These are phyloP conservation scores for Cryptococcus sp. DNA, from an alignment of 1,284 basidiomycete genomes.

Conservation along the genomic window DNA sequence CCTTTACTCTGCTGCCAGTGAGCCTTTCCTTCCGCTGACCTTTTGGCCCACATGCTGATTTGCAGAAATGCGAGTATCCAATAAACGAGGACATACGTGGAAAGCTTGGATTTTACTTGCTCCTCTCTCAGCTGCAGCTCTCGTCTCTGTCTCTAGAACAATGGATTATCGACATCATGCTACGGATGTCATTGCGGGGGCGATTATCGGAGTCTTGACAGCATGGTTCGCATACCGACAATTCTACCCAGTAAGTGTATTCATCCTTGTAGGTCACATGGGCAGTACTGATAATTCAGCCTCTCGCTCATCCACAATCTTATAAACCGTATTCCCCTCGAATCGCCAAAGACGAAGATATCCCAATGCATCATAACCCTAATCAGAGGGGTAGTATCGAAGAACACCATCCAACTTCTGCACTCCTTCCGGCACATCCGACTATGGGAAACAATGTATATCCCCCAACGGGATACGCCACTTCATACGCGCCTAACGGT, in stretches of 20 bases:
- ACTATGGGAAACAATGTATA: background rate
- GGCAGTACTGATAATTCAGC: constrained; percentile 11
- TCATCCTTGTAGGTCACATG: background rate
- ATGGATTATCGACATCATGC: constrained; percentile 54
- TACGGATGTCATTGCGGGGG: constrained; percentile 41
- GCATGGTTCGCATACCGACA: constrained; percentile 44
- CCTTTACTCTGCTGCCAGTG: constrained; percentile 52
- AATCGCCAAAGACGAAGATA: constrained; percentile 22
- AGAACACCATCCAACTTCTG: background rate
- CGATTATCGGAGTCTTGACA: constrained; percentile 31
- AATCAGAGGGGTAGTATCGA: background rate
- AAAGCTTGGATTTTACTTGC: constrained; percentile 81
- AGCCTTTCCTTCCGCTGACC: constrained; percentile 12
- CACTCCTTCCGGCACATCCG: background rate
- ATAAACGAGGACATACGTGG: constrained; percentile 69
- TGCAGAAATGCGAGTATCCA: constrained; percentile 77
- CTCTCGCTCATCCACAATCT: constrained; percentile 23
- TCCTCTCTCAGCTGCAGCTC: constrained; percentile 70
- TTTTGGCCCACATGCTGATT: constrained; percentile 50
- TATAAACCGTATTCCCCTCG: constrained; percentile 41
- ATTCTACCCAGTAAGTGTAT: constrained; percentile 40
- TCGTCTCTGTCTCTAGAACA: constrained; percentile 80
- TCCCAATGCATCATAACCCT: constrained; percentile 9
- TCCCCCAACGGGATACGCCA: background rate
- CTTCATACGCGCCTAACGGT: background rate